Evolutionary conservation across 441 rosid genomes (phyloP).

Genomic region (Bruguiera hainesii): DNA sequence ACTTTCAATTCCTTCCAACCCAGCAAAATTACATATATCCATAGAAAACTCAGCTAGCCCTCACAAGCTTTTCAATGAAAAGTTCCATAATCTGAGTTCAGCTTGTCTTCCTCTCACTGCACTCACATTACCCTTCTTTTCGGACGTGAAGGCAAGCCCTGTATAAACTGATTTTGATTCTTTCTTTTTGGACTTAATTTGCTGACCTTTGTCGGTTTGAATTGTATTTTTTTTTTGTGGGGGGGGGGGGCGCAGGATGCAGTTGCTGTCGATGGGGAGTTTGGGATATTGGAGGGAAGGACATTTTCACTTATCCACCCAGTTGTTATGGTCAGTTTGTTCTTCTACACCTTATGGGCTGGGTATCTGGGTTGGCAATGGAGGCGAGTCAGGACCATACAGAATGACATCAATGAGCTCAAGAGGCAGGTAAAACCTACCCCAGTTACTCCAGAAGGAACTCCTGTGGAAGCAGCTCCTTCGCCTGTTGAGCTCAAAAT

Average conservation of each 20-base stretch:
- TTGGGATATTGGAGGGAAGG: conserved; percentile 84
- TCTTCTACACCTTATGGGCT: conserved; percentile 63
- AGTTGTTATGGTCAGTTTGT: conserved; percentile 65
- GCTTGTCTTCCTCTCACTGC: conserved; percentile 56
- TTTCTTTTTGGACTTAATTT: not conserved
- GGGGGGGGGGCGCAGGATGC: conserved; percentile 53
- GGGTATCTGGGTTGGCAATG: conserved; percentile 97
- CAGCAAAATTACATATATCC: conserved; percentile 23
- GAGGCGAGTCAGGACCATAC: conserved; percentile 85
- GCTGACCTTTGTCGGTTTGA: not conserved
- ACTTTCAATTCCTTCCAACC: conserved; percentile 23
- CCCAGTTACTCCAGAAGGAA: conserved; percentile 69
- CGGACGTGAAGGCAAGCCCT: conserved; percentile 50
- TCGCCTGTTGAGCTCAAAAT: conserved; percentile 63
- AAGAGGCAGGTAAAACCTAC: conserved; percentile 80
- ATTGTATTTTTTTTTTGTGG: not conserved
- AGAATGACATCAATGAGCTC: conserved; percentile 68
- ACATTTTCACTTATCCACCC: conserved; percentile 74
- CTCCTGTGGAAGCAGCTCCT: conserved; percentile 47
- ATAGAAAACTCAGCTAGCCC: conserved; percentile 4
- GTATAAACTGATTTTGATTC: not conserved
- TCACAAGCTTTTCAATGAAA: conserved; percentile 29
- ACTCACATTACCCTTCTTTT: conserved; percentile 53
- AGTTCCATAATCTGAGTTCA: conserved; percentile 34
- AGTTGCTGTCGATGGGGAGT: conserved; percentile 66